Percentiles rank a stretch among this genome's conserved stretches.
These are phyloP conservation scores for Pestalotiopsis sp. DNA, from an alignment of 2,329 filamentous ascomycete species.

Conservation along the genomic window DNA sequence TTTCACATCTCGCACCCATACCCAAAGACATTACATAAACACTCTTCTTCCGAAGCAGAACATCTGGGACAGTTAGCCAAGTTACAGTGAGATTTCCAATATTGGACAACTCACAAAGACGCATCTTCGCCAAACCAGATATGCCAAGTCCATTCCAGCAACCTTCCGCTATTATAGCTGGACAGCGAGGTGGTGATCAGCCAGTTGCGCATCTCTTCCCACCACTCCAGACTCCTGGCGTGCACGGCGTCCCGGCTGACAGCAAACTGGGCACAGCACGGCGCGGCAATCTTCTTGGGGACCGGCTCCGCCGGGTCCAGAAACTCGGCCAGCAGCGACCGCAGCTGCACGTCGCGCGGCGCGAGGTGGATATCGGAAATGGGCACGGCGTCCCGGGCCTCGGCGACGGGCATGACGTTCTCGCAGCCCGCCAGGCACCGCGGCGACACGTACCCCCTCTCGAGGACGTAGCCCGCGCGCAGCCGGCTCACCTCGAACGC, in stretches of 20 bases:
- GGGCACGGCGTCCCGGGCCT: neutral
- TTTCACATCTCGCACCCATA: neutral
- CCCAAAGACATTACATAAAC: slow-evolving; percentile 9
- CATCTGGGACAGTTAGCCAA: slow-evolving; percentile 5
- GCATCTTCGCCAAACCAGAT: slow-evolving; percentile 15
- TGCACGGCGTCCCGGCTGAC: slow-evolving; percentile 46
- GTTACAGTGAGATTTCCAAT: neutral
- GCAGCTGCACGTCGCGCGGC: slow-evolving; percentile 18
- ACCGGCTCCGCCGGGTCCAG: slow-evolving; percentile 24
- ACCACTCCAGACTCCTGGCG: slow-evolving; percentile 43
- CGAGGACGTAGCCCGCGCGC: slow-evolving; percentile 51
- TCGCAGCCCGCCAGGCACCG: slow-evolving; percentile 45
- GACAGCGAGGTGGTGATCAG: slow-evolving; percentile 44
- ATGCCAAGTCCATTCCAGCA: slow-evolving; percentile 59
- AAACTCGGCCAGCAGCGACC: slow-evolving; percentile 23
- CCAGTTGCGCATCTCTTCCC: slow-evolving; percentile 49
- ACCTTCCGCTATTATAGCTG: slow-evolving; percentile 46
- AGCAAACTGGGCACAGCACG: slow-evolving; percentile 59
- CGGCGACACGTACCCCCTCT: slow-evolving; percentile 61
- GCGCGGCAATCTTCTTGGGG: slow-evolving; percentile 40
- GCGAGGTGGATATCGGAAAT: neutral
- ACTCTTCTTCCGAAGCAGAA: slow-evolving; percentile 1
- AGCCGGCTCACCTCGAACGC: slow-evolving; percentile 51
- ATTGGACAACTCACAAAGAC: slow-evolving; percentile 1
- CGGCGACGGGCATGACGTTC: slow-evolving; percentile 8